Base-by-base conservation (phyloP, 306 rosid genomes). In the Lathyrus aphaca region DNA sequence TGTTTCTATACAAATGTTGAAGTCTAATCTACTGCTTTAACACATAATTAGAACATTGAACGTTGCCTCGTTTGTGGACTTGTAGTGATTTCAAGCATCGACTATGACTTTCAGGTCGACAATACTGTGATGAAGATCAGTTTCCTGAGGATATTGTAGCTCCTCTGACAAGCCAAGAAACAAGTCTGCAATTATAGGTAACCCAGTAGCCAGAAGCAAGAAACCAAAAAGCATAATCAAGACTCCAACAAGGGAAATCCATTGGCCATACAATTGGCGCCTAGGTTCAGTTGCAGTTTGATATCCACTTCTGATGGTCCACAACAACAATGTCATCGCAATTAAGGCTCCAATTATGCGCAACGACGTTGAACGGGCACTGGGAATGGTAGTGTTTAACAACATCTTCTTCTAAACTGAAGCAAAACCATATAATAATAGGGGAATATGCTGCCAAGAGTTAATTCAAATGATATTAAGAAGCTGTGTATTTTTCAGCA, bases 151-250 rank as follows among this genome's bases (percentile, higher is more conserved):
- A 46, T 39, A 65, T 27, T 44, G 82, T 51, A 84, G 13, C 69
- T 79, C 84, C 63, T 81, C 75, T 6, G 77, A 77, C 76, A 84
- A 76, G 55, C 71, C 74, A 16, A 81, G 71, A 58, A 77, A 73
- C 79, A 89, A 71, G 58, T 82, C 81, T 2, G 80, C 75, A 14
- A 89, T 71, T 32, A 89, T 77, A 61, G 91, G 89, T 61, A 86
- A 59, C 64, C 89, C 89, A 9, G 76, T 58, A 21, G 45, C 77
- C 55, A 82, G 40, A 53, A 89, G 78, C 54, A 86, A 10, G 79
- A 86, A 56, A n/a, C 88, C 88, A 9, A 83, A 71, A 66, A 88
- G 71, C 80, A 84, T 60, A 14, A 82, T 82, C 58, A 84, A 57
- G 3, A 71, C 74, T 18, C 86, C 91, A 32, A 85, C 35, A 6